Percentiles rank a stretch among this genome's conserved stretches.
Conservation (phyloP, 169 alveolate genomes). For the Eimeria tenella region DNA sequence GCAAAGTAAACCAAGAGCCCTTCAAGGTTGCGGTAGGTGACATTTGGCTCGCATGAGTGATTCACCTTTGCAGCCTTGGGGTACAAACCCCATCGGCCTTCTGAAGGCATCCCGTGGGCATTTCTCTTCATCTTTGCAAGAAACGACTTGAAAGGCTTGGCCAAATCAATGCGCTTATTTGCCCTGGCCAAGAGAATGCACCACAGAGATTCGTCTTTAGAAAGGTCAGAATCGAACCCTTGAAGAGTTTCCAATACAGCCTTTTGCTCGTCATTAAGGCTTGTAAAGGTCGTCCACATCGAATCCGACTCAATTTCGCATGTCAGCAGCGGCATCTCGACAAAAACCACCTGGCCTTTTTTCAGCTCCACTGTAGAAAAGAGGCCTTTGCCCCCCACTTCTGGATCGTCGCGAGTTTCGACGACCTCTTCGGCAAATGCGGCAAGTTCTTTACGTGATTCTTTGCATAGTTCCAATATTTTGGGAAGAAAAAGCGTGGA, state of each 20-base stretch:
- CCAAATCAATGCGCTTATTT: slow-evolving; percentile 28
- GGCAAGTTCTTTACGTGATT: slow-evolving; percentile 29
- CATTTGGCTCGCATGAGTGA: slow-evolving; percentile 77
- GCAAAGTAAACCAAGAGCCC: slow-evolving; percentile 76
- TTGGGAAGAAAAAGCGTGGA: slow-evolving; percentile 21
- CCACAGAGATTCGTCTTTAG: slow-evolving; percentile 64
- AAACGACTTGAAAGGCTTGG: slow-evolving; percentile 53
- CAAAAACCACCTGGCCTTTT: slow-evolving; percentile 63
- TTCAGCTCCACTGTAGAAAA: not conserved
- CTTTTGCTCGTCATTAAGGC: slow-evolving; percentile 60
- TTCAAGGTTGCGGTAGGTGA: slow-evolving; percentile 76
- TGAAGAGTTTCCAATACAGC: slow-evolving; percentile 55
- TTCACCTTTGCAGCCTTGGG: slow-evolving; percentile 72
- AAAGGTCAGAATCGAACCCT: slow-evolving; percentile 64
- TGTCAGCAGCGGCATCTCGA: slow-evolving; percentile 69
- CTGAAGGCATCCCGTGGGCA: slow-evolving; percentile 58
- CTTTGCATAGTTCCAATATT: slow-evolving; percentile 39
- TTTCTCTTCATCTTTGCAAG: slow-evolving; percentile 72
- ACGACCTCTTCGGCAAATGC: slow-evolving; percentile 40
- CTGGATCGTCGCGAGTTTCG: slow-evolving; percentile 44
- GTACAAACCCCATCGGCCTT: slow-evolving; percentile 72
- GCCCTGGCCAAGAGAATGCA: slow-evolving; percentile 57
- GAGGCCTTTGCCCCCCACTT: slow-evolving; percentile 68
- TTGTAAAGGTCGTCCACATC: slow-evolving; percentile 70
- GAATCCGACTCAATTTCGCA: slow-evolving; percentile 65